phyloP scores from a whole-genome alignment of 2,329 filamentous ascomycete genomes.

The Colletotrichum trifolii region DNA sequence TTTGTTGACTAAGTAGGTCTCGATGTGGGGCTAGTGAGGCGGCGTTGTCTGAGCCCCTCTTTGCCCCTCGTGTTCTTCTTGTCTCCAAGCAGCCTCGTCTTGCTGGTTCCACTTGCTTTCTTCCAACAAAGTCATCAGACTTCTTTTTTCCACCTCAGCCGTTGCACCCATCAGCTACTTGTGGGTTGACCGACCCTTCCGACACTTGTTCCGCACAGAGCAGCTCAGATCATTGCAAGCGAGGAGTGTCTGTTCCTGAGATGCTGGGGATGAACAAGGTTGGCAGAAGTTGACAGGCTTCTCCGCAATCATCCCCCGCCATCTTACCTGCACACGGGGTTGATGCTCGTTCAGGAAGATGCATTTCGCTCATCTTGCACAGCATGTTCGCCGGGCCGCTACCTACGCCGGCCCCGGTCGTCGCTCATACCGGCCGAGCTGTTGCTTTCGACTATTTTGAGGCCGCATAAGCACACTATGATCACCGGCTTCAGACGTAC shows the following conservation, averaged over 20 bases:
- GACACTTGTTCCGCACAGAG: no score
- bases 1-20: no score
- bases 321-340: background rate
- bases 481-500: background rate
- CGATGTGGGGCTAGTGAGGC: no score
- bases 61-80: no score
- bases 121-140: no score
- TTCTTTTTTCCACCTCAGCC: no score
- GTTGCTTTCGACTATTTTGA: background rate
- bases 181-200: no score
- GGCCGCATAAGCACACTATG: background rate
- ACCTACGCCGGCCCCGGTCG: constrained; percentile 9
- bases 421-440: background rate
- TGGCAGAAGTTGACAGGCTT: constrained; percentile 5
- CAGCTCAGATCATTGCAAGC: no score
- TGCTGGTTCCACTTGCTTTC: no score
- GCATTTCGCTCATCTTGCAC: background rate
- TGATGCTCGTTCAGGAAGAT: constrained; percentile 1
- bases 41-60: no score
- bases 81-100: no score
- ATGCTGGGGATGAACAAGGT: background rate
- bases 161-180: no score
- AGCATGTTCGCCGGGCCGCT: constrained; percentile 1
- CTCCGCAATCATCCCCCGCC: constrained; percentile 13
- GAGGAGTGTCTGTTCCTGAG: background rate